Conservation (phyloP, 2,329 filamentous ascomycete species). For the Sclerotinia minor region DNA sequence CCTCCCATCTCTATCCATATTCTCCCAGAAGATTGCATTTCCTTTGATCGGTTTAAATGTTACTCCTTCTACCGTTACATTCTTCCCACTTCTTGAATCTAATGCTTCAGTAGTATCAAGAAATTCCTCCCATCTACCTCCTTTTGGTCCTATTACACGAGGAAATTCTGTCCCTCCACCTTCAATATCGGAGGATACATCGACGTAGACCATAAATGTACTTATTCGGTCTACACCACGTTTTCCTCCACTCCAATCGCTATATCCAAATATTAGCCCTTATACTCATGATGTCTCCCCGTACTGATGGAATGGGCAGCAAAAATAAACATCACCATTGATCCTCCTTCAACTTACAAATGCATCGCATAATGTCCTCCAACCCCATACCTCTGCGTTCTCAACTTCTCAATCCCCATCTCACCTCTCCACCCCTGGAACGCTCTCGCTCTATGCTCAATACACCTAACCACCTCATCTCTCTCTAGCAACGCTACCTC, state of each 20-base stretch:
- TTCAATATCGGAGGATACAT: slow-evolving; percentile 45
- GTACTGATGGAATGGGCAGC: neutral
- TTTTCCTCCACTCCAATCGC: slow-evolving; percentile 54
- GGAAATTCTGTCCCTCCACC: slow-evolving; percentile 64
- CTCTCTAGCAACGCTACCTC: slow-evolving; percentile 51
- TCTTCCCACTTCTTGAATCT: slow-evolving; percentile 28
- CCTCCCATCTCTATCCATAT: slow-evolving; percentile 54
- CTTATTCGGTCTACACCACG: slow-evolving; percentile 49
- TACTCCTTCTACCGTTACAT: slow-evolving; percentile 45
- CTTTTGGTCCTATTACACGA: slow-evolving; percentile 46
- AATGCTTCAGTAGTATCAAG: slow-evolving; percentile 50
- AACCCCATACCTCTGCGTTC: slow-evolving; percentile 60
- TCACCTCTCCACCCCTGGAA: slow-evolving; percentile 62
- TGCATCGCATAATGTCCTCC: slow-evolving; percentile 55
- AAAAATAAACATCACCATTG: no score
- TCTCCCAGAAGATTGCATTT: slow-evolving; percentile 64
- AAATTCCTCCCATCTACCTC: slow-evolving; percentile 55
- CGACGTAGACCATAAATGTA: slow-evolving; percentile 63
- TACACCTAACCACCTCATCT: slow-evolving; percentile 54
- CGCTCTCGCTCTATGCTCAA: slow-evolving; percentile 56
- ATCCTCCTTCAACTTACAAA: slow-evolving; percentile 10
- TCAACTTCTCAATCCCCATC: slow-evolving; percentile 60
- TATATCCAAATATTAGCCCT: slow-evolving; percentile 48
- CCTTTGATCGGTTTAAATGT: slow-evolving; percentile 59
- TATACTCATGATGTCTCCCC: neutral